Conservation (phyloP, 2,329 filamentous ascomycete species). For the Pseudogymnoascus sp. region DNA sequence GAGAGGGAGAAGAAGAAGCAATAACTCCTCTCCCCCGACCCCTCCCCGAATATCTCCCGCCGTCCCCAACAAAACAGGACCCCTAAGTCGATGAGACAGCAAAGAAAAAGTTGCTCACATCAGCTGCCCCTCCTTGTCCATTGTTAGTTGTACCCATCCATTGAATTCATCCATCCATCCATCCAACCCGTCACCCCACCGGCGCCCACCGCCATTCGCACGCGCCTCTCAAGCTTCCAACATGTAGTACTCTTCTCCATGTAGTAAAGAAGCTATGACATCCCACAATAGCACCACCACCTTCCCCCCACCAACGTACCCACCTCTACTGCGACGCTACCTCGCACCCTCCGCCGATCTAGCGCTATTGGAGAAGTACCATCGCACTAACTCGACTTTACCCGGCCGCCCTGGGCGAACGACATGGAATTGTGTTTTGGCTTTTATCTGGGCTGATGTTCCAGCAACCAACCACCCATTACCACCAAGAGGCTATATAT, state of each 20-base stretch:
- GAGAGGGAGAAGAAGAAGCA: background rate
- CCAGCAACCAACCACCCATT: background rate
- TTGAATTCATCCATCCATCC: background rate
- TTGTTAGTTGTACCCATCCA: background rate
- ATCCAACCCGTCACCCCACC: background rate
- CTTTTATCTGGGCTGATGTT: background rate
- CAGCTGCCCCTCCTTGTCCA: constrained; percentile 3
- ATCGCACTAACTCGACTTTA: background rate
- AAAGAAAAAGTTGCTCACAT: background rate
- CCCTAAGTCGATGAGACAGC: background rate
- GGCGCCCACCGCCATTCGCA: background rate
- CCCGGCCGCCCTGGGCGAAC: background rate
- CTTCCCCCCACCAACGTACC: background rate
- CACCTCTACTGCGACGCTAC: constrained; percentile 2
- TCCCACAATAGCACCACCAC: background rate
- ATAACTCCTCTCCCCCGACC: background rate
- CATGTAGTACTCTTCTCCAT: background rate
- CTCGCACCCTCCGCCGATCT: background rate
- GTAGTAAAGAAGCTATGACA: constrained; percentile 6
- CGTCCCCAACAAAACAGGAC: background rate
- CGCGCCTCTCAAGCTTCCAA: background rate
- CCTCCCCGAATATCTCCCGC: background rate
- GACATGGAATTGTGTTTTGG: background rate
- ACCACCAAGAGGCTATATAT: background rate
- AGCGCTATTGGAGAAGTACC: constrained; percentile 2